phyloP scores from a whole-genome alignment of 192 early-diverging fungal species.

The Fimicolochytrium jonesii region DNA sequence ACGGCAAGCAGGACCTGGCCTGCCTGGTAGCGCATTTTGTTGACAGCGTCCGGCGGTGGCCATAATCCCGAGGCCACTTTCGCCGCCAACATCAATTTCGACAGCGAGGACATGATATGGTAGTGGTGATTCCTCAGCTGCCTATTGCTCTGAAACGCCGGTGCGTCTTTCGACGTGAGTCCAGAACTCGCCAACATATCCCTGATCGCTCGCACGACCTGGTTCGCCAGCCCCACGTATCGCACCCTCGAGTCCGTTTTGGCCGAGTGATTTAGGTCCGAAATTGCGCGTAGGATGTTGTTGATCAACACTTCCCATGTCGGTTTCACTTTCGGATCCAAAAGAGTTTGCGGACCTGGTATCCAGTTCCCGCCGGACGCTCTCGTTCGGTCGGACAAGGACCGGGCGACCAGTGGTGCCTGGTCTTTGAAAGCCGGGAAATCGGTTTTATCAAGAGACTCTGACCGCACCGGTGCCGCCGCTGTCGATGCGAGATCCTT shows the following conservation, averaged over 20 bases:
- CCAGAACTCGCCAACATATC: constrained; percentile 82
- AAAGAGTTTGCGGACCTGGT: constrained; percentile 28
- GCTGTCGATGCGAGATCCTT: constrained; percentile 14
- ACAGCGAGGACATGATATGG: constrained; percentile 72
- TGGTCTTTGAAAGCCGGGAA: no score
- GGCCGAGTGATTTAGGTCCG: constrained; percentile 39
- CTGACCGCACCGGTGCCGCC: no score
- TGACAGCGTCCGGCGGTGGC: constrained; percentile 81
- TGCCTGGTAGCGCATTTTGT: constrained; percentile 76
- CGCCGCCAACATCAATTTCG: constrained; percentile 78
- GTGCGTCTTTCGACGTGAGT: constrained; percentile 63
- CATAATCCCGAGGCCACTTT: constrained; percentile 82
- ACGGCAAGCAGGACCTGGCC: constrained; percentile 78
- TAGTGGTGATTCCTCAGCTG: constrained; percentile 67
- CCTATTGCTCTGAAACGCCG: constrained; percentile 59
- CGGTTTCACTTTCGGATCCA: constrained; percentile 21
- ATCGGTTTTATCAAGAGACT: no score
- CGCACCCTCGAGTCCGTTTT: constrained; percentile 45
- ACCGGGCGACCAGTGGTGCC: background rate
- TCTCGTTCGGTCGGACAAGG: background rate
- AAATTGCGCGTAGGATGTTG: constrained; percentile 44
- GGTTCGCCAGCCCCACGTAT: constrained; percentile 52
- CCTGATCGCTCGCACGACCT: constrained; percentile 73
- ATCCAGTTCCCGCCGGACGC: no score
- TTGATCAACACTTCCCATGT: constrained; percentile 49